A percentile compares a stretch with the other conserved stretches of the same genome.
phyloP scores from a whole-genome alignment of 257 asterid genomes.

The Verbena officinalis region DNA sequence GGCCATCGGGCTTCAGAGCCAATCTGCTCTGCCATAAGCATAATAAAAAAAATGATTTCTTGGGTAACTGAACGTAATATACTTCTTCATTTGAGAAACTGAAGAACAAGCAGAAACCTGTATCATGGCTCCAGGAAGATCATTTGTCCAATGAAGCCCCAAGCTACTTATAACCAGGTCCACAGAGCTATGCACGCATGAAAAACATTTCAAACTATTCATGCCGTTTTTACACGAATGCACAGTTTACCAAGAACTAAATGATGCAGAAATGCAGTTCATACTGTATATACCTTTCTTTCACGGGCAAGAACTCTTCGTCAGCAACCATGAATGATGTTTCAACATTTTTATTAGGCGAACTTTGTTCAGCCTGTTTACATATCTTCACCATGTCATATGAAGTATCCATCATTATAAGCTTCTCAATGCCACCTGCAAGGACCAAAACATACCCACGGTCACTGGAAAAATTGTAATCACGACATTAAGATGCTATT shows the following conservation, averaged over 20 bases:
- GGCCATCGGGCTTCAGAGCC: conserved; percentile 97
- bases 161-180: conserved; percentile 87
- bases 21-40: conserved; percentile 71
- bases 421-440: conserved; percentile 85
- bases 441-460: conserved; percentile 17
- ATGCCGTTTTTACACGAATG: neutral
- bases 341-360: conserved; percentile 59
- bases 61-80: neutral
- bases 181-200: conserved; percentile 59
- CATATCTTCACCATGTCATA: conserved; percentile 78
- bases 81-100: neutral
- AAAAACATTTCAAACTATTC: conserved; percentile 1
- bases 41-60: conserved; percentile 19
- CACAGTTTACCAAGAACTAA: conserved; percentile 2
- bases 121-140: conserved; percentile 98
- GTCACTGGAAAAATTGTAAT: conserved; percentile 5
- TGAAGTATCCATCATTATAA: conserved; percentile 89
- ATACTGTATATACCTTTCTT: conserved; percentile 56
- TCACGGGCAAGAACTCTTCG: conserved; percentile 88
- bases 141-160: conserved; percentile 99
- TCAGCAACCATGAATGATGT: conserved; percentile 82
- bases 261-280: conserved; percentile 20
- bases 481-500: neutral
- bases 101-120: conserved; percentile 58
- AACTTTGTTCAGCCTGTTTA: conserved; percentile 57